Base-by-base conservation (phyloP, 441 rosid species). In the Populus hybrid region DNA sequence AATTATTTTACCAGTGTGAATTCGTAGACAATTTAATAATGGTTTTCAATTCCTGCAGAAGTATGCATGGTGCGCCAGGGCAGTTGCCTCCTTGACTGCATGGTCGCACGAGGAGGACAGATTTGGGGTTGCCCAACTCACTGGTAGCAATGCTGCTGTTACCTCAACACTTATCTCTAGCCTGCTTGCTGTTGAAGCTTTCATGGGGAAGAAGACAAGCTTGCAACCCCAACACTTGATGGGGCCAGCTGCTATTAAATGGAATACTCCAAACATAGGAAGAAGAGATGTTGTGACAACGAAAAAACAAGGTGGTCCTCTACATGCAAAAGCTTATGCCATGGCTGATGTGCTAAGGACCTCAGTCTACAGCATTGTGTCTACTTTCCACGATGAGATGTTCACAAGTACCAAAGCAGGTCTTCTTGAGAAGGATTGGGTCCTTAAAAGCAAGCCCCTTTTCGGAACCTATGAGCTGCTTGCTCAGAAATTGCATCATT, bases 111-210 rank as follows among this genome's bases (percentile, higher is more conserved):
- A 82, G 70, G 97, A 95, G 82, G 98, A 93, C 85, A 88, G 94
- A 68, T 93, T 83, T 73, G 98, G 99, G 63, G 94, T 95, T 71
- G 99, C 99, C 57, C 99, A 94, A 83, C 87, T 95, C 61, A 89
- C 98, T 34, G 96, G 99, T 75, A 89, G 95, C 82, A 94, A 89
- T 64, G 83, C 97, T 19, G 85, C 93, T 67, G 92, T 89, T 72
- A 66, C 91, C 77, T 94, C 98, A 6, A 87, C 92, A 12, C 93
- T 95, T 42, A 24, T 92, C 40, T 90, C 94, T 14, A 91, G 92
- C 87, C 82, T 95, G 67, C 89, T 95, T 11, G 94, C 97, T 5
- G 88, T 90, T 35, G 99, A 94, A 86, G 83, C 94, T 69, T 89
- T 89, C 72, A 89, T 91, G 94, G 98, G 97, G 64, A 92, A 92